Base-by-base conservation (phyloP, 805 yeast species). In the Millerozyma acaciae region DNA sequence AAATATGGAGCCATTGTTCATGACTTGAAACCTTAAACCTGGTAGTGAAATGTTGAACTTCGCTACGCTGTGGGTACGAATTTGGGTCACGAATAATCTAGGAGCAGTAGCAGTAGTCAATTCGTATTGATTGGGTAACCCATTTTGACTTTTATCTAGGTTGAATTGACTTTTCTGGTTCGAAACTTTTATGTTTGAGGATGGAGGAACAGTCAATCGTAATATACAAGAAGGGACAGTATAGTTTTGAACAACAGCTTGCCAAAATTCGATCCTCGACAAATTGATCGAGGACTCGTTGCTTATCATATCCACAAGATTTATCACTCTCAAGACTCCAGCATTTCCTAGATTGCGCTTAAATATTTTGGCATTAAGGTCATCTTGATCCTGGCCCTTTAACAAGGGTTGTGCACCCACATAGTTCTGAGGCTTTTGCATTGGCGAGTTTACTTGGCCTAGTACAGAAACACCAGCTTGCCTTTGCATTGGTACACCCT, bases 61-160 rank as follows among this genome's bases (percentile, higher is more conserved):
- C 8, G 44, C 32, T 8, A 62, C 43, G 18, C 53, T 48, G 4
- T 79, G 78, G 2, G 74, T 60, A 26, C 69, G 63, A 20, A 76
- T 69, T 35, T 68, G 68, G 2, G 77, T 70, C 39, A 61, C 70
- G 43, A 75, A 73, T 43, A 76, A 77, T 27, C 79, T 58, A 1
- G 93, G 83, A n/a, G 85, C 70, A 8, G 85, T 71, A 4, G 76
- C 66, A 6, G 73, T 70, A 8, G 78, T 73, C 15, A 87, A 70
- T 38, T 79, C 89, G 53, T 78, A 84, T 43, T 71, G 80, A 37
- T 51, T 18, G 8, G 33, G 30, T 8, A 19, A 9, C 9, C 31
- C 22, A 6, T 20, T 9, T n/a, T 12, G 16, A 6, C 18, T 13
- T 10, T 19, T 12, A 14, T 25, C 24, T 23, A 25, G 18, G 9